Percentiles rank a stretch among this genome's conserved stretches.
Evolutionary conservation across 495 filamentous ascomycete genomes (phyloP).

Genomic region (Hypoxylon perforatum): DNA sequence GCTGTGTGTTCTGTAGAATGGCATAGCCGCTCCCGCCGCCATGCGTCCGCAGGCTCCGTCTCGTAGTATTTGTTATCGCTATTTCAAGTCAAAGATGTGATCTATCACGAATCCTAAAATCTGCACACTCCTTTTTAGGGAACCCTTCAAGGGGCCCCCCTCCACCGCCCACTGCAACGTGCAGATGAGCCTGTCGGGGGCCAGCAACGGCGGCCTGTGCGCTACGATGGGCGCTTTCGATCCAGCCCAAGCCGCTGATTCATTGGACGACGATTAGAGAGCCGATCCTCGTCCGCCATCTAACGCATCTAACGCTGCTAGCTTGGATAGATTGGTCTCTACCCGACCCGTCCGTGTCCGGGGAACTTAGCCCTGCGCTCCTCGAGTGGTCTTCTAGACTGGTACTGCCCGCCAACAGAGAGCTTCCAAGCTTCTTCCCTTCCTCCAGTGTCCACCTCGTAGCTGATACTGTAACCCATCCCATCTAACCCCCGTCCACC

Average conservation of each 20-base stretch:
- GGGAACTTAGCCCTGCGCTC: conserved; percentile 32
- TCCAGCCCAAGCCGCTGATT: conserved; percentile 30
- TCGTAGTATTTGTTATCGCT: conserved; percentile 24
- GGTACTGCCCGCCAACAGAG: conserved; percentile 33
- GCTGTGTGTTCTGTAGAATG: conserved; percentile 17
- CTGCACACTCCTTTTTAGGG: conserved; percentile 16
- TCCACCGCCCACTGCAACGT: conserved; percentile 28
- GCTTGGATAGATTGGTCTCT: conserved; percentile 21
- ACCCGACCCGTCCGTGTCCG: conserved; percentile 42
- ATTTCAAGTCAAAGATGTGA: conserved; percentile 1
- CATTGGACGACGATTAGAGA: conserved; percentile 35
- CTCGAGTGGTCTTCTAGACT: conserved; percentile 34
- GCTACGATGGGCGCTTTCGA: conserved; percentile 38
- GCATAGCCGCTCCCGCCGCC: conserved; percentile 22
- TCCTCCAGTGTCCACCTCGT: conserved; percentile 34
- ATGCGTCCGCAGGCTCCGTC: conserved; percentile 16
- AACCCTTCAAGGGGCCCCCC: conserved; percentile 15
- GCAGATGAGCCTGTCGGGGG: conserved; percentile 41
- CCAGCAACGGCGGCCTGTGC: conserved; percentile 42
- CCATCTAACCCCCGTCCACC: conserved; percentile 28
- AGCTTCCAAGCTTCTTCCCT: conserved; percentile 40
- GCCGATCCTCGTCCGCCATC: conserved; percentile 35
- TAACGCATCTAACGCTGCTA: no score
- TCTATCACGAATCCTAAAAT: conserved; percentile 27
- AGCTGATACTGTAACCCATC: conserved; percentile 39